Evolutionary conservation across 2,329 filamentous ascomycete species (phyloP).

Genomic region (Zasmidium citrigriseum): DNA sequence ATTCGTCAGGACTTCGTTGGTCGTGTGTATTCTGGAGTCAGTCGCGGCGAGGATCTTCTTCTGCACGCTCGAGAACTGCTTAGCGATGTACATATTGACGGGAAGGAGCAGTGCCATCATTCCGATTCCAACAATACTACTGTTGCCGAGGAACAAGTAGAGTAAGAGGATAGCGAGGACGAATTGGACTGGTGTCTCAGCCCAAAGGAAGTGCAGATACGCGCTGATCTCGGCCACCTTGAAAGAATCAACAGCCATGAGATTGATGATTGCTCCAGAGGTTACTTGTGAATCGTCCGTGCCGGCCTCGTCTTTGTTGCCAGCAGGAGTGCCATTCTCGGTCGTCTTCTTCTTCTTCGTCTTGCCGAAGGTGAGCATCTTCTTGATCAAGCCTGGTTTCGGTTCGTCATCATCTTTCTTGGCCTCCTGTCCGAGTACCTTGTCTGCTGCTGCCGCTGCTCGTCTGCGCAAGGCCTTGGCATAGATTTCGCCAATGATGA

Average conservation of each 20-base stretch:
- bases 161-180: conserved; percentile 77
- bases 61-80: conserved; percentile 80
- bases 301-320: conserved; percentile 26
- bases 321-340: conserved; percentile 40
- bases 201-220: conserved; percentile 95
- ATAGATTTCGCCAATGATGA: conserved; percentile 97
- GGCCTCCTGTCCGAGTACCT: conserved; percentile 59
- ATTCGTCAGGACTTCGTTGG: conserved; percentile 95
- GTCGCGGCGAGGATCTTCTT: conserved; percentile 91
- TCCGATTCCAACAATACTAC: conserved; percentile 87
- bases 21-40: conserved; percentile 92
- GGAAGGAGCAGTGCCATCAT: conserved; percentile 89
- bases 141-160: conserved; percentile 87
- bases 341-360: conserved; percentile 53
- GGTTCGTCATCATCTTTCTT: conserved; percentile 47
- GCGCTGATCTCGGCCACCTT: conserved; percentile 94
- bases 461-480: conserved; percentile 91
- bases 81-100: conserved; percentile 85
- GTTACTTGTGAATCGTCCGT: conserved; percentile 71
- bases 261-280: conserved; percentile 96
- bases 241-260: conserved; percentile 99
- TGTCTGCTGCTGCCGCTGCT: conserved; percentile 74
- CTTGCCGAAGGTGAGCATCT: conserved; percentile 59
- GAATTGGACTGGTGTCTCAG: conserved; percentile 85
- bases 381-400: conserved; percentile 46